Conservation (phyloP, 257 asterid species). For the Nicotiana undulata region DNA sequence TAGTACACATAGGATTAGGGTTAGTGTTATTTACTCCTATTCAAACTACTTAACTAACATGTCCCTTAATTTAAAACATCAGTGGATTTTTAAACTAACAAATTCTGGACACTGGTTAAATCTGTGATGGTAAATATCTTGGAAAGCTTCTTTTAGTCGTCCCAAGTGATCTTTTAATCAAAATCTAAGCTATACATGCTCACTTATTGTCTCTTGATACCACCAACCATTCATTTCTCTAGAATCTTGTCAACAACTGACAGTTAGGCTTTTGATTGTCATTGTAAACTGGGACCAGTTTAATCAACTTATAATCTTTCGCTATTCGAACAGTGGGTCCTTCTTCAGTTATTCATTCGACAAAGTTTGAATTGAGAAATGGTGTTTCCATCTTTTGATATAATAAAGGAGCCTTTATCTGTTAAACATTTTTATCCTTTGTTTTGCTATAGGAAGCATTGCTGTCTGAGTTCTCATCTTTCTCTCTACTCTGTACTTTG, state of each 20-base stretch:
- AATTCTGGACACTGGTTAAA: not conserved
- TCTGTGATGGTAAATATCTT: not conserved
- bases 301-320: not conserved
- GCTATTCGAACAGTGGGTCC: not conserved
- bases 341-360: not conserved
- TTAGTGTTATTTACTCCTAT: no score
- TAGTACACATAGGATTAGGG: no score
- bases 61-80: not conserved
- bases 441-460: not conserved
- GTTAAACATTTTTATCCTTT: not conserved
- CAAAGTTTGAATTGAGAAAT: not conserved
- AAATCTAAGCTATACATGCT: not conserved
- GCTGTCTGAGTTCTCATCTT: not conserved
- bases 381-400: not conserved
- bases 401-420: not conserved
- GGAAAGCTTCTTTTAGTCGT: not conserved
- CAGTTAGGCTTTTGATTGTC: not conserved
- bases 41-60: no score
- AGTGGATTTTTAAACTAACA: not conserved
- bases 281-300: not conserved
- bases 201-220: not conserved
- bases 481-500: not conserved
- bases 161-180: not conserved
- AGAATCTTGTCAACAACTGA: not conserved
- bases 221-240: not conserved